Conservation (phyloP, 2,329 filamentous ascomycete genomes). For the Fusarium sacchari region DNA sequence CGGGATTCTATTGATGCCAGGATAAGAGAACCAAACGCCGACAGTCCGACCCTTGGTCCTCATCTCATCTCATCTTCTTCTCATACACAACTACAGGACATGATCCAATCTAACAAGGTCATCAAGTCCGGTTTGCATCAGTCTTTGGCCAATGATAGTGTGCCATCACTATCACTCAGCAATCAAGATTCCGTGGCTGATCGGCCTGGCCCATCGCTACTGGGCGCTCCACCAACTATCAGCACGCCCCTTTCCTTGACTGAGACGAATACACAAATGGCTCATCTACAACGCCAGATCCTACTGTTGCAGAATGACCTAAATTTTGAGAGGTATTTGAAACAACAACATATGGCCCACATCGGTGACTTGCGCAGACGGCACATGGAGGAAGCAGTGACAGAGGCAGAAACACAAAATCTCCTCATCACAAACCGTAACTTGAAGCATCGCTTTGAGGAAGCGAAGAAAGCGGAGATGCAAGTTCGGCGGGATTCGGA, state of each 20-base stretch:
- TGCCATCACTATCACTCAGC: constrained; percentile 62
- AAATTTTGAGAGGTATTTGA: constrained; percentile 85
- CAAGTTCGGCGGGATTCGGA: constrained; percentile 78
- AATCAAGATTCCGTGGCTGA: constrained; percentile 60
- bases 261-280: constrained; percentile 53
- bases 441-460: constrained; percentile 76
- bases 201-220: constrained; percentile 43
- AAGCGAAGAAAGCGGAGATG: constrained; percentile 75
- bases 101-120: constrained; percentile 68
- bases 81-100: constrained; percentile 67
- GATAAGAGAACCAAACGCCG: constrained; percentile 53
- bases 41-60: constrained; percentile 72
- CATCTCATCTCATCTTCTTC: constrained; percentile 59
- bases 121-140: constrained; percentile 67
- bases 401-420: constrained; percentile 84
- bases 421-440: constrained; percentile 80
- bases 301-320: constrained; percentile 81
- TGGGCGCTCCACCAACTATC: constrained; percentile 43
- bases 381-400: constrained; percentile 79
- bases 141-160: constrained; percentile 67
- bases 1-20: constrained; percentile 52
- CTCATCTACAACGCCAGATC: constrained; percentile 77
- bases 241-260: constrained; percentile 46
- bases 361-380: constrained; percentile 81
- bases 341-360: constrained; percentile 83